Percentiles rank a stretch among this genome's conserved stretches.
Conservation (phyloP, 2,329 filamentous ascomycete genomes). For the Purpureocillium lavendulum region DNA sequence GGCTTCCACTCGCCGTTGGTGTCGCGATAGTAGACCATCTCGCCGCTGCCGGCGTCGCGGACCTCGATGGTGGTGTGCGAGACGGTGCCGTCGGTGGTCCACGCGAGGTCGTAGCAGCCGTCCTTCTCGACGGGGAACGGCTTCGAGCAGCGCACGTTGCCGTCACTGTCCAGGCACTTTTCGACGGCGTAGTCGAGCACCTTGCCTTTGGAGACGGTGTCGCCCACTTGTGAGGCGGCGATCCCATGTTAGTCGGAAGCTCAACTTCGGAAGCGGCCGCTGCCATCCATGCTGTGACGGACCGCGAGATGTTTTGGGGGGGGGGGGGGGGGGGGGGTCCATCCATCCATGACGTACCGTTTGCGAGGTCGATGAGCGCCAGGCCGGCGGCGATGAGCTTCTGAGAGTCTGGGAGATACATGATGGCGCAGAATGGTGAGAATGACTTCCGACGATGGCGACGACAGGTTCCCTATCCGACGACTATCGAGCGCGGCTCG, state of each 20-base stretch:
- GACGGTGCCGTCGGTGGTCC: conserved; percentile 26
- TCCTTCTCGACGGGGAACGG: conserved; percentile 29
- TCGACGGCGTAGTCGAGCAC: conserved; percentile 33
- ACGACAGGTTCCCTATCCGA: too few species aligned
- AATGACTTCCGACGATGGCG: too few species aligned
- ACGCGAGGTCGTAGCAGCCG: conserved; percentile 31
- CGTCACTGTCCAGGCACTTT: conserved; percentile 29
- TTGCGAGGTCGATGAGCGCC: conserved; percentile 6
- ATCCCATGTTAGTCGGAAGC: too few species aligned
- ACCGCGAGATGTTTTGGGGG: too few species aligned
- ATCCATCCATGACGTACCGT: conserved; percentile 3
- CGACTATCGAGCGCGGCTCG: too few species aligned
- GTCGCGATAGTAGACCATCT: conserved; percentile 35
- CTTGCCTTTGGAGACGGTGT: conserved; percentile 20
- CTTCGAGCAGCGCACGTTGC: conserved; percentile 28
- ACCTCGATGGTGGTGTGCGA: conserved; percentile 31
- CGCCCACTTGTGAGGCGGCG: conserved; percentile 4
- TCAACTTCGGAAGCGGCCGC: too few species aligned
- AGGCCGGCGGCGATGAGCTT: conserved; percentile 10
- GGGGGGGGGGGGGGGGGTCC: background rate
- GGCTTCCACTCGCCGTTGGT: conserved; percentile 36
- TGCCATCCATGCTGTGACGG: too few species aligned
- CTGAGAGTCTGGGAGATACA: conserved; percentile 11
- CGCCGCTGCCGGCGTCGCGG: conserved; percentile 24
- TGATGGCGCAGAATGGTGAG: too few species aligned